Evolutionary conservation across 176 grass and related monocot genomes (phyloP), one percentile per base, ranked within the genome.

Genomic region (Oryza glaberrima): DNA sequence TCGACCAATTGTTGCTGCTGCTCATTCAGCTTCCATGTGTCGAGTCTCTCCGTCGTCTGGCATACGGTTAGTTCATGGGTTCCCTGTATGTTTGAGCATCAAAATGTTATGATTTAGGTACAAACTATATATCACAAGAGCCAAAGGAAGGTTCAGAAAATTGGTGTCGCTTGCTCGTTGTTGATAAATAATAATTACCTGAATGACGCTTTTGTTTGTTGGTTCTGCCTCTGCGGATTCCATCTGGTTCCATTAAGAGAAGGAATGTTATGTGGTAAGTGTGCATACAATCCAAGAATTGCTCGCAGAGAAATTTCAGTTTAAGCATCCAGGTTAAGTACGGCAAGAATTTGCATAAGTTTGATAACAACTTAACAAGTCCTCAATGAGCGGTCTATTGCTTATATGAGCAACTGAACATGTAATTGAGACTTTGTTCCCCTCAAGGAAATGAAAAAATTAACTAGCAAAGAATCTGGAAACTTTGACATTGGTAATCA

Each of bases 1-100:
- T 65, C 58, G 1, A 84, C 72, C 52, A 84, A 38, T 22, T 66
- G 72, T 76, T 84, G 41, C 82, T 84, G 82, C 12, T 15, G 16
- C 64, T 84, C 26, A 15, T 67, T 76, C 82, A 84, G 72, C 72
- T 75, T 72, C 82, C 82, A 84, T 76, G 54, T 84, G 16, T 83
- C 19, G 25, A 83, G 54, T 9, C 44, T 43, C 70, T 61, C 22
- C 3, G 51, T 75, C 41, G 11, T 65, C 82, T 84, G 71, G 30
- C 78, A 81, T 65, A 81, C 11, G 30, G 11, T 15, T 56, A 81
- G 19, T 71, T 15, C 54, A 73, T 40, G 36, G 58, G n/a, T 64
- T 63, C 61, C 9, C 69, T 73, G 69, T 25, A 65, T 32, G 22
- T n/a, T 82, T 64, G 64, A 64, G 72, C 25, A 46, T 32, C 16